Percentiles rank a stretch among this genome's conserved stretches.
Evolutionary conservation across 202 grass and related monocot species (phyloP).

Genomic region (Hordeum pubiflorum): DNA sequence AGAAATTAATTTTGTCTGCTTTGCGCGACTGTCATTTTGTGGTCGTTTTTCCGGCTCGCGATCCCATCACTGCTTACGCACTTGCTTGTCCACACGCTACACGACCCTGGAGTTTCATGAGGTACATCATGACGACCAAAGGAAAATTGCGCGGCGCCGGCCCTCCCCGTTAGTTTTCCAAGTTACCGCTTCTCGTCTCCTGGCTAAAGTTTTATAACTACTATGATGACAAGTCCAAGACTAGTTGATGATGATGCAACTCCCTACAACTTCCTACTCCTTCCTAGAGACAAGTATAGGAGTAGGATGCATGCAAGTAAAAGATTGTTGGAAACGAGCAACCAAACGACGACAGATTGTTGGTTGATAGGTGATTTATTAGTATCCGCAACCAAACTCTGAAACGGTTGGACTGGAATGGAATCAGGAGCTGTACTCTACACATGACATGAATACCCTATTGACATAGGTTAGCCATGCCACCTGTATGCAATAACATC

Average conservation of each 20-base stretch:
- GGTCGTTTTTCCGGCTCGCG: neutral
- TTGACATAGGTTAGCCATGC: neutral
- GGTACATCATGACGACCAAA: neutral
- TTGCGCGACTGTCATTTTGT: neutral
- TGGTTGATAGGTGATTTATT: neutral
- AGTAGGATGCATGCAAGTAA: neutral
- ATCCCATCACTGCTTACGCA: constrained; percentile 42
- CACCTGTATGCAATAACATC: neutral
- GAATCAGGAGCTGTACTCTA: neutral
- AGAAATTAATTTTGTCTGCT: neutral
- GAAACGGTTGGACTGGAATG: neutral
- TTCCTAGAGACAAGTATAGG: neutral
- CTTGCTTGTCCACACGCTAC: neutral
- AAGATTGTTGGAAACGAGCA: neutral
- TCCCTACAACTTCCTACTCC: neutral
- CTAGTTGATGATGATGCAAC: neutral
- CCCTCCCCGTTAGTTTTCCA: neutral
- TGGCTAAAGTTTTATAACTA: neutral
- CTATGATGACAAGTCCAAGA: neutral
- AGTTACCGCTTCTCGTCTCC: neutral
- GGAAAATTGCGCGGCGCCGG: neutral
- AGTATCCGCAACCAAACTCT: neutral
- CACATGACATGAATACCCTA: neutral
- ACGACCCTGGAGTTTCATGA: neutral
- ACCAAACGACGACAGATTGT: neutral